phyloP scores from a whole-genome alignment of 352 stramenopile species.

The Elongisporangium anandrum region DNA sequence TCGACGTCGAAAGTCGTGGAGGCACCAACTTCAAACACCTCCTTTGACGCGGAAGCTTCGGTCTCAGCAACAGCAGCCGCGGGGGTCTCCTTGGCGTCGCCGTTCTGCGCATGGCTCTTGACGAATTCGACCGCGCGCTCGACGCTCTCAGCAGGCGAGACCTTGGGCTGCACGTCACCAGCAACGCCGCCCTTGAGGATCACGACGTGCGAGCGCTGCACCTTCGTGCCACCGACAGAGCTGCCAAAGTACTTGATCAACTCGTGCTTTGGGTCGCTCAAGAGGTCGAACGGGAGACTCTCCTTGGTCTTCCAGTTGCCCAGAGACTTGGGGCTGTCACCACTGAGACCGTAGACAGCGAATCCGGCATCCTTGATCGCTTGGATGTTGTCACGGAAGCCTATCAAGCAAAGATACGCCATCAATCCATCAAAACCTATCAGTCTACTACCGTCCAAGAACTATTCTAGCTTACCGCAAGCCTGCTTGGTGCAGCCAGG shows the following conservation, averaged over 20 bases:
- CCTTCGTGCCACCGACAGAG: slow-evolving; percentile 68
- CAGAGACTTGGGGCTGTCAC: slow-evolving; percentile 66
- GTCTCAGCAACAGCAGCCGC: slow-evolving; percentile 2
- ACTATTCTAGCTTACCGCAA: slow-evolving; percentile 39
- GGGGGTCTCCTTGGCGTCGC: slow-evolving; percentile 1
- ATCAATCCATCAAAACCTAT: slow-evolving; percentile 2
- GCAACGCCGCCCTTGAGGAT: slow-evolving; percentile 76
- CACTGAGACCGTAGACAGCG: slow-evolving; percentile 73
- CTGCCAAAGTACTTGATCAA: slow-evolving; percentile 87
- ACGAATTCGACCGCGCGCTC: slow-evolving; percentile 70
- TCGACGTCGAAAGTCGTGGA: slow-evolving; percentile 54
- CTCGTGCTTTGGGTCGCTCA: slow-evolving; percentile 78
- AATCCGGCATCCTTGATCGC: slow-evolving; percentile 80
- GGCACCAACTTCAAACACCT: slow-evolving; percentile 33
- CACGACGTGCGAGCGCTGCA: slow-evolving; percentile 83
- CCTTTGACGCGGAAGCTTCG: slow-evolving; percentile 5
- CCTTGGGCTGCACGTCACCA: slow-evolving; percentile 72
- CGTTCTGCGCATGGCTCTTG: slow-evolving; percentile 32
- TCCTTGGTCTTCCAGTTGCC: slow-evolving; percentile 81
- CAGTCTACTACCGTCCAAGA: slow-evolving; percentile 4
- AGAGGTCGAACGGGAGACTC: slow-evolving; percentile 69
- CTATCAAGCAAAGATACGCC: slow-evolving; percentile 14
- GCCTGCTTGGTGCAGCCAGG: slow-evolving; percentile 86
- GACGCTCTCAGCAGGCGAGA: slow-evolving; percentile 74
- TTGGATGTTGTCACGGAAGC: slow-evolving; percentile 83